A percentile compares a stretch with the other conserved stretches of the same genome.
Conservation (phyloP, 345 rosid genomes). For the Rubroshorea leprosula region DNA sequence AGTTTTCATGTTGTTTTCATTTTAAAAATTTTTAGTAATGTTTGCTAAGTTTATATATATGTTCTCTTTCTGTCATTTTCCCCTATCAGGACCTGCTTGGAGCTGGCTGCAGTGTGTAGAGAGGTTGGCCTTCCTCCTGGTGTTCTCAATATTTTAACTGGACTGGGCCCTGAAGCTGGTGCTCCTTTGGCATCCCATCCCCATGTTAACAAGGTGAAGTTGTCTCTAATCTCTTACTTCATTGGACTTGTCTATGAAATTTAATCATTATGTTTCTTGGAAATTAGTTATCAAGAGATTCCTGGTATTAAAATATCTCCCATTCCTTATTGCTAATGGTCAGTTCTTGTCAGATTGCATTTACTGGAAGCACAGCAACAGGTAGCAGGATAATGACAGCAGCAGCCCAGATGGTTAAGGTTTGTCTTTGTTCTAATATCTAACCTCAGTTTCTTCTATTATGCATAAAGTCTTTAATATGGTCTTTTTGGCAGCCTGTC, state of each 20-base stretch:
- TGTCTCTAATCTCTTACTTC: constrained; percentile 13
- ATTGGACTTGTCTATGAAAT: background rate
- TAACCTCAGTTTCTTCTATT: background rate
- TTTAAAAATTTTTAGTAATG: background rate
- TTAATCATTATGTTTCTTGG: background rate
- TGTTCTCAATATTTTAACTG: constrained; percentile 85
- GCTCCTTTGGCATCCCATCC: constrained; percentile 95
- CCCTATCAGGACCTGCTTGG: constrained; percentile 79
- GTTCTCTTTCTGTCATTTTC: constrained; percentile 10
- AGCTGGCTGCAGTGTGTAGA: constrained; percentile 84
- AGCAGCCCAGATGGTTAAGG: constrained; percentile 86
- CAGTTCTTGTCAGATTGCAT: constrained; percentile 54
- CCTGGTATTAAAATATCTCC: background rate
- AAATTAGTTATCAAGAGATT: constrained; percentile 2
- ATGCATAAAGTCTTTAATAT: constrained; percentile 9
- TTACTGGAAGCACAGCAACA: constrained; percentile 91
- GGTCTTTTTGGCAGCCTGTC: constrained; percentile 61
- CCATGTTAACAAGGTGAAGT: constrained; percentile 74
- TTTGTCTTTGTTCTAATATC: constrained; percentile 22
- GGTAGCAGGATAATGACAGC: constrained; percentile 81
- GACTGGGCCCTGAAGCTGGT: constrained; percentile 95
- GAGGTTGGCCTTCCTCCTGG: constrained; percentile 97
- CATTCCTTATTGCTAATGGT: constrained; percentile 14
- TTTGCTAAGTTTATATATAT: constrained; percentile 5
- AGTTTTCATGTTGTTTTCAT: background rate